phyloP scores from a whole-genome alignment of 2,329 filamentous ascomycete species.

The Metarhizium humberi region DNA sequence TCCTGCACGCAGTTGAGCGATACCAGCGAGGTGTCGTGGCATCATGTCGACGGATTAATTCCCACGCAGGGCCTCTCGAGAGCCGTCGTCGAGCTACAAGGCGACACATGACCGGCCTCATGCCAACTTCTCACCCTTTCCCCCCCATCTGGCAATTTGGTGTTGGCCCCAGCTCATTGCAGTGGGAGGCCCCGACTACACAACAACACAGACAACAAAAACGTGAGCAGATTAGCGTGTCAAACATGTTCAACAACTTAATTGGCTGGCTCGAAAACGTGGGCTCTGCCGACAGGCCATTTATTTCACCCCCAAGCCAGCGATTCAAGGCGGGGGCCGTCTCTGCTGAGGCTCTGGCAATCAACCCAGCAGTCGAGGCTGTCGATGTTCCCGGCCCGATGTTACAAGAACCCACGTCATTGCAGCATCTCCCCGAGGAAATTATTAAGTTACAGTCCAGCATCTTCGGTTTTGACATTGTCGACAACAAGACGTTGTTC shows the following conservation, averaged over 20 bases:
- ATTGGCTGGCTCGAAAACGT: slow-evolving; percentile 19
- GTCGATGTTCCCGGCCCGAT: neutral
- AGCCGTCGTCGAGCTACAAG: slow-evolving; percentile 42
- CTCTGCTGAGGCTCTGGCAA: slow-evolving; percentile 5
- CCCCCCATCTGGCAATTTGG: slow-evolving; percentile 38
- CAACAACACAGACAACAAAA: slow-evolving; percentile 17
- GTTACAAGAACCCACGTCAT: neutral
- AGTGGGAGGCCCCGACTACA: slow-evolving; percentile 40
- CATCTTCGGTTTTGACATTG: slow-evolving; percentile 3
- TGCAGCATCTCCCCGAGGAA: slow-evolving; percentile 6
- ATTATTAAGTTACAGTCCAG: slow-evolving; percentile 7
- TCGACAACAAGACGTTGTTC: slow-evolving; percentile 5
- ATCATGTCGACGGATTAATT: slow-evolving; percentile 25
- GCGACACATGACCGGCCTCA: slow-evolving; percentile 43
- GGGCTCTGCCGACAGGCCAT: slow-evolving; percentile 10
- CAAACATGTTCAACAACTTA: slow-evolving; percentile 16
- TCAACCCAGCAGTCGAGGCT: neutral
- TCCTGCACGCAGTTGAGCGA: slow-evolving; percentile 22
- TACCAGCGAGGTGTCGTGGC: slow-evolving; percentile 14
- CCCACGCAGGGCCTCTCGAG: slow-evolving; percentile 45
- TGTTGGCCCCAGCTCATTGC: slow-evolving; percentile 36
- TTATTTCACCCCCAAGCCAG: slow-evolving; percentile 7
- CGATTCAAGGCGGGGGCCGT: neutral
- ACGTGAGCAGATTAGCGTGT: slow-evolving; percentile 10
- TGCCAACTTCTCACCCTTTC: slow-evolving; percentile 27